Base-by-base conservation (phyloP, 257 asterid genomes). In the Verbascum thapsus region DNA sequence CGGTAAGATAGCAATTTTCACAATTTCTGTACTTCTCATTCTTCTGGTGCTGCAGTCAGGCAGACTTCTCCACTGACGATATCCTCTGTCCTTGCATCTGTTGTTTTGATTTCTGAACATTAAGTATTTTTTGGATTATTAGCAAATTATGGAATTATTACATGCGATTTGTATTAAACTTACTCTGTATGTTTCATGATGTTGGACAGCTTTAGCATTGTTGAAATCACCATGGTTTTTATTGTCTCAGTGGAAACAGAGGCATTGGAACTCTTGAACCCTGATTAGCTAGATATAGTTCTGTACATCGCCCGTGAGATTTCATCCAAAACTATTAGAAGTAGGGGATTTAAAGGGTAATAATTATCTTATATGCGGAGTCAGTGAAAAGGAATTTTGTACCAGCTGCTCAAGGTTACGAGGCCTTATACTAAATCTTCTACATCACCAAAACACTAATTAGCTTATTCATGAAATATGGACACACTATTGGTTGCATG, bases 1-100 rank as follows among this genome's bases (percentile, higher is more conserved):
- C 94, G 42, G 99, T 92, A 85, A 75, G 96, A 71, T 38, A 38
- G 44, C 55, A 54, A 37, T 68, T 45, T 63, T 51, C 53, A 42
- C 41, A 42, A 54, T 53, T 51, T 71, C 54, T 53, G 6, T 13
- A 49, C 22, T 58, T 12, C 48, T 55, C 23, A 61, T 38, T 22
- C 5, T 17, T 20, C 53, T 40, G 15, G 38, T 16, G 22, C 30
- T 50, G 38, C 52, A 37, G 37, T 30, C 51, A 32, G 53, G 26
- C 39, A 18, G 43, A 43, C 32, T 32, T 41, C 47, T 40, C 23
- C 32, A 15, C 39, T 45, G 55, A 58, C 4, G 1, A 48, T 67
- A 5, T 19, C 39, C 7, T 8, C 45, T 50, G 13, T 64, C 57
- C n/a, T 12, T 45, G 20, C 18, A 16, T 39, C 12, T 10, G 20